Percentiles rank a stretch among this genome's conserved stretches.
phyloP scores from a whole-genome alignment of 2,329 filamentous ascomycete species.

The Cladosporium sp. region DNA sequence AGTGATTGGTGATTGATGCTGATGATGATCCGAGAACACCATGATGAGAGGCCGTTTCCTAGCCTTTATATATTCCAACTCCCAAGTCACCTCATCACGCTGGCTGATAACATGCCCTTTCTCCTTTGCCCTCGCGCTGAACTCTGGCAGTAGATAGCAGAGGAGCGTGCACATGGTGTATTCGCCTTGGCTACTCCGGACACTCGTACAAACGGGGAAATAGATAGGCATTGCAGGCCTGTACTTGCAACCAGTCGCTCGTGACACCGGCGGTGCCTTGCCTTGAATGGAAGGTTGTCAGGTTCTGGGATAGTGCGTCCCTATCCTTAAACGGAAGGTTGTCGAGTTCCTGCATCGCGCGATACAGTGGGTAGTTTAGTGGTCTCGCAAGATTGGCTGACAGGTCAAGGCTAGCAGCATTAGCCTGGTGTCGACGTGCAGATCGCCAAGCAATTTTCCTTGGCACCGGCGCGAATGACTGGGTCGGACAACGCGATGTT shows the following conservation, averaged over 20 bases:
- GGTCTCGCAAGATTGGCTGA: neutral
- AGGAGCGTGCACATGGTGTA: neutral
- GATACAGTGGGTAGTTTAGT: neutral
- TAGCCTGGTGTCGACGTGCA: neutral
- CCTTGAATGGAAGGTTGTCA: neutral
- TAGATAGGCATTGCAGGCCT: neutral
- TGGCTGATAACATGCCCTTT: neutral
- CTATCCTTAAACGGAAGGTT: conserved; percentile 4
- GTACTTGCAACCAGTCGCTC: neutral
- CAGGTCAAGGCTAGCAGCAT: neutral
- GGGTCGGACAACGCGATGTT: neutral
- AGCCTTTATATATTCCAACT: neutral
- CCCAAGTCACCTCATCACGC: neutral
- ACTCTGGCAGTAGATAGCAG: conserved; percentile 7
- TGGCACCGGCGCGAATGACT: neutral
- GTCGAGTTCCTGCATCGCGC: neutral
- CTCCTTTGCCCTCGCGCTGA: neutral
- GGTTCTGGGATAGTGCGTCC: neutral
- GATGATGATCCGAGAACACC: conserved; percentile 1
- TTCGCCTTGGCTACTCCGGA: neutral
- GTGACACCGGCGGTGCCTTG: conserved; percentile 1
- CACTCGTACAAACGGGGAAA: neutral
- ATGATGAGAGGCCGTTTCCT: neutral
- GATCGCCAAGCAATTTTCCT: neutral
- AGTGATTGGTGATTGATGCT: neutral